Conservation (phyloP, 495 filamentous ascomycete species). For the Neurospora sp. region DNA sequence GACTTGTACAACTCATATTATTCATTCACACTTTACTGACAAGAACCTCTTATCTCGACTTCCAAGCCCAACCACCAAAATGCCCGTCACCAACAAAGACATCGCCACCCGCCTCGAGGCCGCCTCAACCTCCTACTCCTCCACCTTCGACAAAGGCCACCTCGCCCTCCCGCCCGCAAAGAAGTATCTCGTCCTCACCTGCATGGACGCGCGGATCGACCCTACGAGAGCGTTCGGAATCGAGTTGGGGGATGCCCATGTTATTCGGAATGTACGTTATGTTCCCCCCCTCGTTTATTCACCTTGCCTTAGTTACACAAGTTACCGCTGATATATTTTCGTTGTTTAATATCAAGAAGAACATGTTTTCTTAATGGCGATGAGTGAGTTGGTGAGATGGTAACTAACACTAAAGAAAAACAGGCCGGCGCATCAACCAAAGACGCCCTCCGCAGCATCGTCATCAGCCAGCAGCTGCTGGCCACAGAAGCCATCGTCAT, state of each 20-base stretch:
- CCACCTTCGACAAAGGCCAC: constrained; percentile 51
- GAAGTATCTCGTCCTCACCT: constrained; percentile 56
- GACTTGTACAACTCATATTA: no score
- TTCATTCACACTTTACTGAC: no score
- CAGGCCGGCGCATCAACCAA: constrained; percentile 50
- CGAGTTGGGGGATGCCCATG: constrained; percentile 64
- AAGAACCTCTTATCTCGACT: no score
- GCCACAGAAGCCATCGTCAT: constrained; percentile 69
- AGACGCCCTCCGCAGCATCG: constrained; percentile 62
- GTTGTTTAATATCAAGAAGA: no score
- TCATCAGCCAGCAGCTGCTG: constrained; percentile 74
- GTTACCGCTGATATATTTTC: no score
- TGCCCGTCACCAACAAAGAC: constrained; percentile 41
- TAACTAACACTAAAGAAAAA: no score
- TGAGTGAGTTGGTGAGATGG: no score
- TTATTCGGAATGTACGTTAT: constrained; percentile 57
- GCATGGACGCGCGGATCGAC: constrained; percentile 81
- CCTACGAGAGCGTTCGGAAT: constrained; percentile 63
- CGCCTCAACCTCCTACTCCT: constrained; percentile 51
- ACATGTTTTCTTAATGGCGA: no score
- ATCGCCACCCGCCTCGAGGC: constrained; percentile 23
- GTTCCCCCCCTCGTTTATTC: background rate
- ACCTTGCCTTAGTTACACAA: no score
- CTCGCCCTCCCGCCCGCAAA: constrained; percentile 66
- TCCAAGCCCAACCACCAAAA: background rate